Base-by-base conservation (phyloP, 305 asterid genomes). In the Fraxinus latifolia region DNA sequence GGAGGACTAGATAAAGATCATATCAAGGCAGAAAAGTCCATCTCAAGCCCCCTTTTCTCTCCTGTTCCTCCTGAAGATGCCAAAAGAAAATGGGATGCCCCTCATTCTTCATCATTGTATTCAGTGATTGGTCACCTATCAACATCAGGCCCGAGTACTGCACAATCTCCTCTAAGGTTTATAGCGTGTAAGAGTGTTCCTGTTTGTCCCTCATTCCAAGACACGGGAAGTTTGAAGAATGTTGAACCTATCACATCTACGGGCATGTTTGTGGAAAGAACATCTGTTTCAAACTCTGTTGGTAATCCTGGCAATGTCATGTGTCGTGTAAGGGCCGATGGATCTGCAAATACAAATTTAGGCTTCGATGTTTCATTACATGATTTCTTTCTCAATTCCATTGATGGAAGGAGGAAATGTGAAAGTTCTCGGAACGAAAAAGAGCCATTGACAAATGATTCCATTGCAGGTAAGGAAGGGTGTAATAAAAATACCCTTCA, bases 381-480 rank as follows among this genome's bases (percentile, higher is more conserved):
- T 79, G 89, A 85, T 82, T 78, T 83, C 86, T 76, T 83, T 78
- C 79, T 47, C 68, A 71, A 25, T 84, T 80, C 87, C 42, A 36
- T 36, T 36, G 7, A 5, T 36, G 42, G 42, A 7, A 32, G 6
- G 58, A 4, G 19, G 58, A 47, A 47, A 15, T 14, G 58, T 47
- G 58, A 14, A 47, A 47, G 58, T 47, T 47, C 58, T 47, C n/a
- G 71, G 80, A 83, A 74, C 71, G 86, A 87, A 33, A 81, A 79
- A 21, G 90, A 84, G 84, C 90, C 39, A 77, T 67, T 53, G 34
- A 34, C 75, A 70, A 82, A 79, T 87, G 87, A 80, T 34, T 67
- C 60, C 11, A 75, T 47, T 74, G 68, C 88, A 39, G 94, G 97
- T 93, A 85, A 89, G 85, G 77, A 50, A 3, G 58, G 58, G 19